Evolutionary conservation across 1,139 yeast genomes (phyloP).

Genomic region (Yamadazyma pseudoaaseri): DNA sequence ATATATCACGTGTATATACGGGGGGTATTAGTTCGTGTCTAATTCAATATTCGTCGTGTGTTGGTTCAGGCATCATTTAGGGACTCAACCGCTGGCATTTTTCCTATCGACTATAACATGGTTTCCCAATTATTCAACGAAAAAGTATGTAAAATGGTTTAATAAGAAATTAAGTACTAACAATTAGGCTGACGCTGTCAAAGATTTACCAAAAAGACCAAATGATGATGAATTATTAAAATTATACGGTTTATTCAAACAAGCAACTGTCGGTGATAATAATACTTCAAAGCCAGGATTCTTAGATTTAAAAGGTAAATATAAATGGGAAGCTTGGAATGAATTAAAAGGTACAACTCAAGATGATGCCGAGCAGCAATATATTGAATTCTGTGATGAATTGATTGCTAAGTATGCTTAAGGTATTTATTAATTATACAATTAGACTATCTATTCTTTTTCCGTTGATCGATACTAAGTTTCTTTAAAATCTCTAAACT

Average conservation of each 20-base stretch:
- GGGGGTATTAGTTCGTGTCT: too few relatives aligned
- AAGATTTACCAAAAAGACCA: conserved; percentile 74
- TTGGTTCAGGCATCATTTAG: too few relatives aligned
- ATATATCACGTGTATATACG: too few relatives aligned
- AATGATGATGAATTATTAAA: conserved; percentile 80
- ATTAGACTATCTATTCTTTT: background rate
- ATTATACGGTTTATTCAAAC: conserved; percentile 90
- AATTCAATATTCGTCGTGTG: too few relatives aligned
- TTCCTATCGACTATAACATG: conserved; percentile 25
- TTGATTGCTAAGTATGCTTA: conserved; percentile 51
- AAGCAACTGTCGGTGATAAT: conserved; percentile 96
- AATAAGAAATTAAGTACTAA: background rate
- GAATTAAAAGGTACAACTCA: conserved; percentile 79
- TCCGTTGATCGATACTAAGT: background rate
- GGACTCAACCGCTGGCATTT: background rate
- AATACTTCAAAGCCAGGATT: conserved; percentile 79
- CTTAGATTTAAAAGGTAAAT: conserved; percentile 91
- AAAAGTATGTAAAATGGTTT: conserved; percentile 37
- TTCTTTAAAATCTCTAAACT: background rate
- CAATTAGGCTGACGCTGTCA: conserved; percentile 75
- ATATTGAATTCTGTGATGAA: conserved; percentile 72
- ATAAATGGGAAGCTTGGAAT: conserved; percentile 98
- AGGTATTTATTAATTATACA: background rate
- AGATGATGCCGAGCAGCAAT: conserved; percentile 88
- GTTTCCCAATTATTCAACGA: conserved; percentile 55